Evolutionary conservation across 768 basidiomycete species (phyloP), one percentile per base, ranked within the genome.

Genomic region (Pisolithus marmoratus): DNA sequence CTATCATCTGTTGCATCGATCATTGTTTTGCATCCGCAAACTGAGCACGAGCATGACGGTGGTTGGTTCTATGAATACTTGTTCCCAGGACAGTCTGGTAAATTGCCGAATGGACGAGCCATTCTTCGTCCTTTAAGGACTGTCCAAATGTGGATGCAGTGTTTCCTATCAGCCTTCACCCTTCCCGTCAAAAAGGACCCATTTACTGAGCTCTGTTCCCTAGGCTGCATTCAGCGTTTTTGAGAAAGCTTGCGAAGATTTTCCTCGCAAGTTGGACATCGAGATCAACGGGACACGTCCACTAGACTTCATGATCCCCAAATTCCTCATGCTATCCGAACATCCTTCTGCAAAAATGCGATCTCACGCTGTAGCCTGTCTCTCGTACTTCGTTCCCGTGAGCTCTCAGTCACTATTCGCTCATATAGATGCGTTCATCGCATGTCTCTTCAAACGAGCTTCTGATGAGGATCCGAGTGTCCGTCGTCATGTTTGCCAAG

Each of bases 241-340:
- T 34, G 88, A 91, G 70, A 96, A 96, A 68, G 88, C 95, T 48
- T 95, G 93, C 69, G 93, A 98, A 69, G 96, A 99, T 66, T 94
- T 91, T 57, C 94, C 96, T 17, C 82, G 90, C 57, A 94, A 95
- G 74, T 80, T 97, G 72, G 92, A 96, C 69, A 81, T 97, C 56
- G 89, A 94, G 56, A 90, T 98, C 63, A 85, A 85, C 60, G 95
- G 95, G 48, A 83, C 85, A n/a, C 81, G 92, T 46, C 92, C 94
- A 0, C 82, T 99, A 59, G 92, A 98, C 70, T 92, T 83, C 67
- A 93, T 99, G 85, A 87, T 98, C 60, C 94, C 94, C 51, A 93
- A 94, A 69, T 95, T 98, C 73, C 81, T 99, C 58, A 65, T 81
- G 58, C 83, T 94, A 62, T 85, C 93, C 48, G 89, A 92, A 56